Base-by-base conservation (phyloP, 129 eudicot species). In the Gnaphalium uliginosum region DNA sequence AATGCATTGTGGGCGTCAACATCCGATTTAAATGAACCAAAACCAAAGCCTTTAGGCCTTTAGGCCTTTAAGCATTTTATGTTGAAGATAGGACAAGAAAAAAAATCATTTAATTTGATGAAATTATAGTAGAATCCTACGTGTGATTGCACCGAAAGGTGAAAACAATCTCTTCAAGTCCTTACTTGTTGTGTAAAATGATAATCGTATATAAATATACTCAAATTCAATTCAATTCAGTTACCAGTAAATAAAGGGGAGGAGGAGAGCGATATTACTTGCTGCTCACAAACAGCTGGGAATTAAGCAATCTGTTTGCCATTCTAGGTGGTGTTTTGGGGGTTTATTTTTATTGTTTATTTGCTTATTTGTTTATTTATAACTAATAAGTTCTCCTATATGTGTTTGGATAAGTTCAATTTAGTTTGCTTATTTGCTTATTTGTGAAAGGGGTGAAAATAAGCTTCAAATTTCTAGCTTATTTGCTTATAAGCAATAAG, bases 241-340 rank as follows among this genome's bases (percentile, higher is more conserved):
- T 53, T n/a, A n/a, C n/a, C n/a, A 62, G 26, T 4, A 18, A 15
- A 41, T 41, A 29, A 26, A 3, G 43, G 23, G 71, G 56, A 50
- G 9, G 51, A 74, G 46, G 25, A 41, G 19, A 19, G n/a, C n/a
- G 54, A 29, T 48, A 71, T 53, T 0, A 30, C 32, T 80, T 90
- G 90, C 98, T 86, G 94, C 92, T 93, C 43, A 93, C 90, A 65
- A 93, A 93, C 11, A 93, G 84, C 89, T 87, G 83, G 22, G 86
- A 71, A 66, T 79, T 77, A 29, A 78, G 79, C 24, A 73, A 59
- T 80, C 91, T 79, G 27, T 81, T 87, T 57, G 96, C 89, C 96
- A 41, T 41, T 41, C 15, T n/a, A n/a, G n/a, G n/a, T n/a, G n/a
- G n/a, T n/a, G n/a, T n/a, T n/a, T n/a, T n/a, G n/a, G n/a, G n/a